These are phyloP conservation scores for Pyrrhoderma lamaoense DNA, from an alignment of 1,284 basidiomycete genomes.

Conservation along the genomic window DNA sequence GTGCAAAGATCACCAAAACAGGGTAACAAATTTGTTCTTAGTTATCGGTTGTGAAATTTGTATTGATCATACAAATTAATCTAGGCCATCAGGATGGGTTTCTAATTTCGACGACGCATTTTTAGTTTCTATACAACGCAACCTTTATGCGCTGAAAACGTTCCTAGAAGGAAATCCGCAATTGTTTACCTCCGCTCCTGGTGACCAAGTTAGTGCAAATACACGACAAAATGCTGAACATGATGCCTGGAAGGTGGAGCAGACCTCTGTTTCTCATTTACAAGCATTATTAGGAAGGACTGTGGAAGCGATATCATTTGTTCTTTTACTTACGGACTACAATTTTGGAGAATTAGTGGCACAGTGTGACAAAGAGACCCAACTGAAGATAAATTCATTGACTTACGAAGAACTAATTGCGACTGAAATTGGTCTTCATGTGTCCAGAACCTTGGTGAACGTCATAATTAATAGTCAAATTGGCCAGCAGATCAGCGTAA, in stretches of 20 bases:
- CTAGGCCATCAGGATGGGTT: conserved; percentile 29
- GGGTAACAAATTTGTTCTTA: conserved; percentile 37
- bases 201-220: conserved; percentile 49
- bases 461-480: conserved; percentile 98
- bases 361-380: conserved; percentile 66
- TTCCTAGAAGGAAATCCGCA: conserved; percentile 75
- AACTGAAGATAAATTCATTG: conserved; percentile 58
- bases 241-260: conserved; percentile 86
- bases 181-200: conserved; percentile 69
- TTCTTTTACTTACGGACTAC: conserved; percentile 89
- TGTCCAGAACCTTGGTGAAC: conserved; percentile 85
- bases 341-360: conserved; percentile 79
- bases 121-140: conserved; percentile 68
- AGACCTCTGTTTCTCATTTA: conserved; percentile 70
- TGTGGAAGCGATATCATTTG: conserved; percentile 89
- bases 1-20: conserved; percentile 59
- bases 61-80: neutral
- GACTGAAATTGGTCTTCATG: conserved; percentile 71
- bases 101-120: conserved; percentile 56
- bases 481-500: conserved; percentile 87
- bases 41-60: neutral
- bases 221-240: conserved; percentile 55
- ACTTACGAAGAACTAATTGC: conserved; percentile 86
- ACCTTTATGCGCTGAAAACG: conserved; percentile 68
- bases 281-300: conserved; percentile 70